Evolutionary conservation across 2,329 filamentous ascomycete genomes (phyloP).

Genomic region (Colletotrichum aenigma): DNA sequence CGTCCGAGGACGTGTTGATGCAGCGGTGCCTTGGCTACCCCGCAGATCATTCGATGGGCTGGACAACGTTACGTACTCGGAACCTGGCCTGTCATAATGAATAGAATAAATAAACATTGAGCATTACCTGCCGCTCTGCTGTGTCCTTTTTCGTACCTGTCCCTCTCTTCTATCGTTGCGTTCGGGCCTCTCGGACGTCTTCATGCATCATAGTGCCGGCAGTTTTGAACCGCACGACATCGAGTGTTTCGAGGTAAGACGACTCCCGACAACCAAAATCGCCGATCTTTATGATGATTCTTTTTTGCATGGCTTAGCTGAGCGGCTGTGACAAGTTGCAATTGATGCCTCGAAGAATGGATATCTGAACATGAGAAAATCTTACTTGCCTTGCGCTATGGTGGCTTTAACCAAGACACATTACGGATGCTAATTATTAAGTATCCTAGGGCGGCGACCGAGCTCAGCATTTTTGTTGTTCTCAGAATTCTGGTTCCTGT

Average conservation of each 20-base stretch:
- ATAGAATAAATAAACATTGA: background rate
- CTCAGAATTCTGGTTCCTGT: no score
- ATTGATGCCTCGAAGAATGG: conserved; percentile 31
- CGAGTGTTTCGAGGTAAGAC: background rate
- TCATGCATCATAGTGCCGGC: background rate
- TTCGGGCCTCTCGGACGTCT: background rate
- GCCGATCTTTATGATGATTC: conserved; percentile 30
- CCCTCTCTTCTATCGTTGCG: background rate
- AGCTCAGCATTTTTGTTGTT: no score
- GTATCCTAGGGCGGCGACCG: background rate
- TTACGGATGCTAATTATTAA: background rate
- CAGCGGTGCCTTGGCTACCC: conserved; percentile 5
- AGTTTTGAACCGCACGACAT: background rate
- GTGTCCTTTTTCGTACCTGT: background rate
- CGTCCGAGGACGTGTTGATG: conserved; percentile 1
- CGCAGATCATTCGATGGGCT: conserved; percentile 11
- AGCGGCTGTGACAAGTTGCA: conserved; percentile 24
- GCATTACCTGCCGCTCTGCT: background rate
- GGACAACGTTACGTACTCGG: conserved; percentile 5
- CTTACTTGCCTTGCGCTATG: background rate
- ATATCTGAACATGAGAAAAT: conserved; percentile 28
- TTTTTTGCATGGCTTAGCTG: conserved; percentile 38
- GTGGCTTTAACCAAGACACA: background rate
- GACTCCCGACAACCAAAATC: background rate
- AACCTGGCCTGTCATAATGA: background rate